Base-by-base conservation (phyloP, 805 yeast genomes). In the Sporopachydermia quercuum region DNA sequence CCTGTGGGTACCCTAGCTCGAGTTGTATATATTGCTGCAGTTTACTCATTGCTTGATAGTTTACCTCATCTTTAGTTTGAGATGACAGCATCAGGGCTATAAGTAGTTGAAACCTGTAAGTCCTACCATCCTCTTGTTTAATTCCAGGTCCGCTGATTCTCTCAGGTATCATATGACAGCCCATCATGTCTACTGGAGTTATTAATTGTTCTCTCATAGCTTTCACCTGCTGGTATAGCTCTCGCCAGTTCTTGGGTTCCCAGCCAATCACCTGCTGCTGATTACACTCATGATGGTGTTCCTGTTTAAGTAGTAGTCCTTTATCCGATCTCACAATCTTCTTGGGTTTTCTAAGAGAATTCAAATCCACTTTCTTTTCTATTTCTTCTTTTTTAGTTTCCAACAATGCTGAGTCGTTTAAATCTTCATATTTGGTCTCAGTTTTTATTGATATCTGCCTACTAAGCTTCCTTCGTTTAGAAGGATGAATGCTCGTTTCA, bases 161-260 rank as follows among this genome's bases (percentile, higher is more conserved):
- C 15, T 61, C 58, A 1, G 75, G 74, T 5, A 71, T 54, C 37
- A 65, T 63, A 16, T 80, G 86, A 55, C 95, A 85, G 4, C 96
- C 96, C 70, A 83, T 75, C 0, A 76, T 66, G 53, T 87, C 96
- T 2, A 87, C 96, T 0, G 96, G 96, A 0, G 96, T 75, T n/a
- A 60, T 56, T 11, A 78, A 65, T 39, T 65, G 63, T 3, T 66
- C 48, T 43, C 96, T 65, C 91, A 85, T 81, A 16, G 57, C 60
- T 40, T 76, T 74, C 23, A 86, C 63, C 43, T 65, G 71, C 39
- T 73, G 61, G 49, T 78, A 80, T 36, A 78, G 69, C 2, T 65
- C 61, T 43, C 60, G 55, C 62, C 80, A 81, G 46, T 70, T 66
- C 37, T 52, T 50, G 0, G 80, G 73, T 3, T 37, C 39, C 18